Percentiles rank a stretch among this genome's conserved stretches.
Evolutionary conservation across 192 early-diverging fungal species (phyloP).

Genomic region (Coemansia asiatica): DNA sequence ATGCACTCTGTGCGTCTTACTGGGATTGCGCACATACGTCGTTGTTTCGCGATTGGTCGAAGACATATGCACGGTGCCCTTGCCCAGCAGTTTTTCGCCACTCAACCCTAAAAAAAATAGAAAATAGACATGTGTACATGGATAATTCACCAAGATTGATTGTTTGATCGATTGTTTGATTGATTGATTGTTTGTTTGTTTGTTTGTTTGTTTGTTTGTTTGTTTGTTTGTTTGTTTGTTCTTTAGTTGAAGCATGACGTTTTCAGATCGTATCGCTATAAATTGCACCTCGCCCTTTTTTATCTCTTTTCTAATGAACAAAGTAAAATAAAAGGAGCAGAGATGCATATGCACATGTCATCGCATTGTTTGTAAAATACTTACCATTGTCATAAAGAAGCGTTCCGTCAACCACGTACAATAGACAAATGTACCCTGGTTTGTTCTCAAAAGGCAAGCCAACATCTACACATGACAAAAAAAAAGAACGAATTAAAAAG

Average conservation of each 20-base stretch:
- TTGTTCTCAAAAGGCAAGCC: conserved; percentile 43
- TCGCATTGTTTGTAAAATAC: conserved; percentile 2
- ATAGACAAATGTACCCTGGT: conserved; percentile 44
- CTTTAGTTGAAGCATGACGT: background rate
- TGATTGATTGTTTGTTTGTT: no score
- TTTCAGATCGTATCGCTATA: background rate
- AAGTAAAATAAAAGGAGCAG: background rate
- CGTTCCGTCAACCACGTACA: conserved; percentile 49
- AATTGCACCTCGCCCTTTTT: no score
- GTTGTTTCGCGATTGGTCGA: conserved; percentile 24
- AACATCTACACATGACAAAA: conserved; percentile 31
- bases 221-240: no score
- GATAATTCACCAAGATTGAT: no score
- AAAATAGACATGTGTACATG: no score
- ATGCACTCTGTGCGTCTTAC: conserved; percentile 47
- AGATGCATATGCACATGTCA: background rate
- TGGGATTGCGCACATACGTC: conserved; percentile 46
- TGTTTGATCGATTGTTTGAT: no score
- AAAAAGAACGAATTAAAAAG: background rate
- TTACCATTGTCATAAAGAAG: conserved; percentile 49
- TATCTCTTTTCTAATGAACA: background rate
- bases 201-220: no score
- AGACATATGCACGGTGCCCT: conserved; percentile 42
- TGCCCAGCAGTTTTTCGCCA: conserved; percentile 45
- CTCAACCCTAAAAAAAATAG: conserved; percentile 24